A percentile compares a stretch with the other conserved stretches of the same genome.
Evolutionary conservation across 768 basidiomycete species (phyloP).

Genomic region (Erythrobasidium yunnanense): DNA sequence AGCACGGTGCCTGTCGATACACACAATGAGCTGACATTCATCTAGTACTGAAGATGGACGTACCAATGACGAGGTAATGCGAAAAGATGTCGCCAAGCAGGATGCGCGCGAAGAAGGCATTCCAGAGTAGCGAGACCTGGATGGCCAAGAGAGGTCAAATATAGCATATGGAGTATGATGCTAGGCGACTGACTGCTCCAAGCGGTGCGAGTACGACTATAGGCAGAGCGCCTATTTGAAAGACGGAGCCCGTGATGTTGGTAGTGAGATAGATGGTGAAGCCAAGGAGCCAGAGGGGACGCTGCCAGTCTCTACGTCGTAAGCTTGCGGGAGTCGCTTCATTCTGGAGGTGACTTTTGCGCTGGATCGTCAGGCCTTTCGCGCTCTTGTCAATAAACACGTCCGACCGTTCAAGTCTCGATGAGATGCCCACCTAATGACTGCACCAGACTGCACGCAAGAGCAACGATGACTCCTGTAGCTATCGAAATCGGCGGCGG

Average conservation of each 20-base stretch:
- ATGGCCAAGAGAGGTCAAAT: too few species aligned
- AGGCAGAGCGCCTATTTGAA: slow-evolving; percentile 85
- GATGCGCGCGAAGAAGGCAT: slow-evolving; percentile 76
- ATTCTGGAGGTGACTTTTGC: slow-evolving; percentile 82
- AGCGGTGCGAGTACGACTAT: slow-evolving; percentile 90
- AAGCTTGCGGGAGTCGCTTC: slow-evolving; percentile 56
- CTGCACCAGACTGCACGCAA: too few species aligned
- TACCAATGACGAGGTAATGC: slow-evolving; percentile 66
- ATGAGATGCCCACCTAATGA: too few species aligned
- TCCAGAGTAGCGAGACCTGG: slow-evolving; percentile 60
- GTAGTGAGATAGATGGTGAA: slow-evolving; percentile 77
- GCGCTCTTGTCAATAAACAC: too few species aligned
- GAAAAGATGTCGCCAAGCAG: slow-evolving; percentile 78
- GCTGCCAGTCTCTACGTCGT: slow-evolving; percentile 59
- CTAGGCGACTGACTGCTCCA: too few species aligned
- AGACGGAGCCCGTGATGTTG: slow-evolving; percentile 59
- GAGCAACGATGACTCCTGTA: too few species aligned
- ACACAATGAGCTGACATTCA: too few species aligned
- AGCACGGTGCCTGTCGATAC: slow-evolving; percentile 50
- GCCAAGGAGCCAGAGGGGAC: slow-evolving; percentile 83
- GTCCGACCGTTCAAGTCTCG: too few species aligned
- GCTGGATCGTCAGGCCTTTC: slow-evolving; percentile 70
- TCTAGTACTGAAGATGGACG: not conserved
- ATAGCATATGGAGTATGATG: too few species aligned
- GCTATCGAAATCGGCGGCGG: too few species aligned